Conservation (phyloP, 495 filamentous ascomycete genomes). For the Lophium mytilinum region DNA sequence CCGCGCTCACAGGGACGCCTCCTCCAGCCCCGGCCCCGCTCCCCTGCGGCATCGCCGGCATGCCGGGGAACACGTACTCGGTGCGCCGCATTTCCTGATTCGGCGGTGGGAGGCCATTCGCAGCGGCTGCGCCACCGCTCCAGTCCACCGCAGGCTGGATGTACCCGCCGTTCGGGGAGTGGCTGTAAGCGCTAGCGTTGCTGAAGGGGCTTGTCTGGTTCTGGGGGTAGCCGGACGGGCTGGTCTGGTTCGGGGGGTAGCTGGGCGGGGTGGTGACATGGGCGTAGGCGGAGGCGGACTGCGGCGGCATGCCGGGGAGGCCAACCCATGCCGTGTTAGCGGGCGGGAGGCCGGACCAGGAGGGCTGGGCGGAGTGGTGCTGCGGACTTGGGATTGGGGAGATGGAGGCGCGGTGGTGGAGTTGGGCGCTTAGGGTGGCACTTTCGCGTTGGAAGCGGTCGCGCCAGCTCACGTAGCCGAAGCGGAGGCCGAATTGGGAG, state of each 20-base stretch:
- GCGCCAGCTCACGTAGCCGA: conserved; percentile 33
- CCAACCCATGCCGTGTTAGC: not conserved
- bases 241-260: not conserved
- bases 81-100: not conserved
- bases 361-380: conserved; percentile 1
- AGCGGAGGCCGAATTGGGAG: conserved; percentile 28
- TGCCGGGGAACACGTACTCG: not conserved
- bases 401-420: conserved; percentile 16
- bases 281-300: not conserved
- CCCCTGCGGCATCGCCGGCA: not conserved
- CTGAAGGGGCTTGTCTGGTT: not conserved
- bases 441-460: conserved; percentile 27
- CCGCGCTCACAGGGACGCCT: not conserved
- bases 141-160: not conserved
- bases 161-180: not conserved
- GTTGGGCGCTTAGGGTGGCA: conserved; percentile 6
- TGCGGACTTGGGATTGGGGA: conserved; percentile 7
- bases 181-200: not conserved
- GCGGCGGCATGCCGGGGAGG: not conserved
- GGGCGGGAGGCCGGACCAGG: not conserved
- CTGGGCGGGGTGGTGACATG: not conserved
- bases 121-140: not conserved
- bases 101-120: not conserved
- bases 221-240: not conserved
- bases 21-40: not conserved